Base-by-base conservation (phyloP, 805 yeast species). In the Candida sithepensis region DNA sequence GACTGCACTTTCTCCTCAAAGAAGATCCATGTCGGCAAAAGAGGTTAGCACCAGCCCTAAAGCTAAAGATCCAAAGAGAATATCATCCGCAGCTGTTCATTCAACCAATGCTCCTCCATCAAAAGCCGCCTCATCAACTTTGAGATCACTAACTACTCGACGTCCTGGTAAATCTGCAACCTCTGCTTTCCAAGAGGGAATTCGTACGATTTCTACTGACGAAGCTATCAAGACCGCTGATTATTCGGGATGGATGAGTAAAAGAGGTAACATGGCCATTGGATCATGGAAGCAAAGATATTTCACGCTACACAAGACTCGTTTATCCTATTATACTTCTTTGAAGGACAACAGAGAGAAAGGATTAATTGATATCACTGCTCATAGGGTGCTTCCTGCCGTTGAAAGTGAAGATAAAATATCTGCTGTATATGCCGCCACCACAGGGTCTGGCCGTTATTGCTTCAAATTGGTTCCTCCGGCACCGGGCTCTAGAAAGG, bases 391-490 rank as follows among this genome's bases (percentile, higher is more conserved):
- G 1, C 71, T 89, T 22, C 95, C 97, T 0, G 84, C 88, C 0
- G 75, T 73, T 49, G 91, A 85, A 49, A 68, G 75, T 13, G 96
- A 88, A 57, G 97, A 91, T 68, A 88, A 85, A 63, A 19, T 66
- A 2, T 82, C 88, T 34, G 88, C 97, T 0, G 68, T 92, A 41
- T 88, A 88, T 65, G 97, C 98, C 0, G 94, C 97, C 0, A 83
- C 92, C 28, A 85, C 96, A 3, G 97, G 97, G 8, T 84, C 87
- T 39, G 98, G 98, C n/a, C 76, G 96, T 37, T 88, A 81, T 63
- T 89, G 96, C 60, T 92, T 94, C 73, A 91, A 91, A 66, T 65
- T 94, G 12, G 81, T 91, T 3, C 99, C 99, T 9, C 99, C 99
- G 0, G 96, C 96, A 2, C 98, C 98, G 0, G 99, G 99, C 0